Conservation (phyloP, 2,329 filamentous ascomycete genomes). For the Ascochyta clinopodiicola region DNA sequence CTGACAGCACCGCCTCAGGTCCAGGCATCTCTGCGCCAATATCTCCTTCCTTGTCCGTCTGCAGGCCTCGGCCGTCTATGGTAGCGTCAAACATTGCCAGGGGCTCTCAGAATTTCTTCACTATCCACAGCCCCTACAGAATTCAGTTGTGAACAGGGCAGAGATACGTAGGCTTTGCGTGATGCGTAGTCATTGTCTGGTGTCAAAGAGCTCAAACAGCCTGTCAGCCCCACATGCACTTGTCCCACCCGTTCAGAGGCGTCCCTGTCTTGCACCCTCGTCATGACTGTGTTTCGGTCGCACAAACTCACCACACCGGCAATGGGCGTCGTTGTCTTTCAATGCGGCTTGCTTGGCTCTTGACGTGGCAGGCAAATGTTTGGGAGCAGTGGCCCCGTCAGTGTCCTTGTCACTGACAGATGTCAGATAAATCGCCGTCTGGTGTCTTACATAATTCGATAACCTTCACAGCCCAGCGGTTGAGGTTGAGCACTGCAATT, state of each 20-base stretch:
- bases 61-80: background rate
- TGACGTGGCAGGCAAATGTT: background rate
- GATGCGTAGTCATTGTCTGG: background rate
- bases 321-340: too few species aligned
- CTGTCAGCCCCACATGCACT: slow-evolving; percentile 9
- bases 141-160: too few species aligned
- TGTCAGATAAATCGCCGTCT: background rate
- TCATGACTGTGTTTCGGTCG: slow-evolving; percentile 5
- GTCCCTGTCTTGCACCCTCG: slow-evolving; percentile 7
- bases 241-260: slow-evolving; percentile 17
- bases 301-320: background rate
- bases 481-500: too few species aligned
- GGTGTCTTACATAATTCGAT: too few species aligned
- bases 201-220: slow-evolving; percentile 5
- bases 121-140: too few species aligned
- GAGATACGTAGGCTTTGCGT: too few species aligned
- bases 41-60: background rate
- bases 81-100: too few species aligned
- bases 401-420: background rate
- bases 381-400: background rate
- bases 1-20: slow-evolving; percentile 13
- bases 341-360: too few species aligned
- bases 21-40: slow-evolving; percentile 1
- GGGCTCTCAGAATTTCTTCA: too few species aligned
- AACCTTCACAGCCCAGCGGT: background rate